Base-by-base conservation (phyloP, 2,329 filamentous ascomycete genomes). In the Penicillium sp. region DNA sequence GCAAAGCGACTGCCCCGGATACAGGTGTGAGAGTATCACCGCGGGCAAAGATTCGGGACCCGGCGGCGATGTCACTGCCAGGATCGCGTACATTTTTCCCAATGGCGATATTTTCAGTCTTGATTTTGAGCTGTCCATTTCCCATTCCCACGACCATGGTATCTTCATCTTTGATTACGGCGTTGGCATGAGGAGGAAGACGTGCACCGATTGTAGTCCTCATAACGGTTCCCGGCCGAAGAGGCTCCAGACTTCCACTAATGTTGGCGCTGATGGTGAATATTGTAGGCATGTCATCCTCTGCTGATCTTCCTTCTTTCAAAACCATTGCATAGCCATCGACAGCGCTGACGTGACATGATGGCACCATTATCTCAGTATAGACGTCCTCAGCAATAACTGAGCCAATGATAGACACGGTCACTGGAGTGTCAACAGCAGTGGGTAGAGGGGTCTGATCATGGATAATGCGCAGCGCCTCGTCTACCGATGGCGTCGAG, bases 151-250 rank as follows among this genome's bases (percentile, higher is more conserved):
- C 84, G 2, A 97, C 78, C 0, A 86, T 74, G 0, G 93, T 97
- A 65, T 97, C 92, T 73, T 99, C 94, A 0, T 97, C 93, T 90
- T 94, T 97, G 36, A 96, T 87, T 1, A 97, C 91, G 0, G 92
- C 87, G 17, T 89, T 95, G 2, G 94, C 90, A 0, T 91, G 90
- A 0, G 85, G 85, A 0, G 93, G 94, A 0, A 97, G 76, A 6
- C 93, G 91, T 4, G 93, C 93, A 0, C 93, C 94, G 0, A 93
- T 97, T 0, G 94, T 97, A 61, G 97, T 96, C 26, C 93, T 82
- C 0, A 91, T 88, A 47, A 97, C 86, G 59, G 91, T 81, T 0
- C 91, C 91, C 32, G 83, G 78, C 47, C 85, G 78, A 3, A 96
- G 75, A 2, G 82, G 71, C 7, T 69, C 72, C 15, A 82, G 8